Percentiles rank a stretch among this genome's conserved stretches.
Evolutionary conservation across 2,329 filamentous ascomycete species (phyloP).

Genomic region (Pleomassaria siparia): DNA sequence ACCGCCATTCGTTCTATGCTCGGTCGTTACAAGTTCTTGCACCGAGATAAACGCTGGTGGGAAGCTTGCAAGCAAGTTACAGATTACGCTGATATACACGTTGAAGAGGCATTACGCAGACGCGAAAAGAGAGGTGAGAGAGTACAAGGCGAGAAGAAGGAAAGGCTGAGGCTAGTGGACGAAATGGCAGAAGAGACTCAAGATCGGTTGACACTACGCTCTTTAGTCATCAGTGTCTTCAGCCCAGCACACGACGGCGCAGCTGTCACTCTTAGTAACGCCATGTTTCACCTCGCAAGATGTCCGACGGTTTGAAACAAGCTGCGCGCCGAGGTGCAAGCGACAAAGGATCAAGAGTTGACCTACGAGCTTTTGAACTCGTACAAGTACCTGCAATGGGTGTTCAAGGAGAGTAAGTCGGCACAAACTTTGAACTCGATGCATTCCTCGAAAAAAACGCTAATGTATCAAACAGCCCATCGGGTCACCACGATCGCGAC

Average conservation of each 20-base stretch:
- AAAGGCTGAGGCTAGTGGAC: slow-evolving; percentile 18
- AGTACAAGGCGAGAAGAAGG: neutral
- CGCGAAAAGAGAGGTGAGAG: neutral
- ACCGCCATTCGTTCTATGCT: neutral
- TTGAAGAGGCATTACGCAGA: slow-evolving; percentile 8
- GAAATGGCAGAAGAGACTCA: slow-evolving; percentile 19
- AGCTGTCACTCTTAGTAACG: slow-evolving; percentile 22
- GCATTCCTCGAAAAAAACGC: neutral
- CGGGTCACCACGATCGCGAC: slow-evolving; percentile 12
- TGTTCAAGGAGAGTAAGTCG: slow-evolving; percentile 13
- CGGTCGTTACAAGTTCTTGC: slow-evolving; percentile 9
- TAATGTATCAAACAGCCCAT: slow-evolving; percentile 11
- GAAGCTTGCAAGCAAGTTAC: slow-evolving; percentile 10
- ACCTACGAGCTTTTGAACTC: slow-evolving; percentile 22
- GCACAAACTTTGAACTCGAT: neutral
- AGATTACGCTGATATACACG: slow-evolving; percentile 12
- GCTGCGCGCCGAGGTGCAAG: slow-evolving; percentile 18
- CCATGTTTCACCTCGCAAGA: slow-evolving; percentile 23
- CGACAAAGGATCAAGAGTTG: slow-evolving; percentile 10
- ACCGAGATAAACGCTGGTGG: slow-evolving; percentile 15
- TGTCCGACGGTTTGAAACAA: slow-evolving; percentile 18
- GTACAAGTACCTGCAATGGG: slow-evolving; percentile 15
- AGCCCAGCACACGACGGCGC: slow-evolving; percentile 20
- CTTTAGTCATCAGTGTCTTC: slow-evolving; percentile 21
- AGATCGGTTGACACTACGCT: slow-evolving; percentile 16